Base-by-base conservation (phyloP, 2,329 filamentous ascomycete species). In the Cryphonectria radicalis region DNA sequence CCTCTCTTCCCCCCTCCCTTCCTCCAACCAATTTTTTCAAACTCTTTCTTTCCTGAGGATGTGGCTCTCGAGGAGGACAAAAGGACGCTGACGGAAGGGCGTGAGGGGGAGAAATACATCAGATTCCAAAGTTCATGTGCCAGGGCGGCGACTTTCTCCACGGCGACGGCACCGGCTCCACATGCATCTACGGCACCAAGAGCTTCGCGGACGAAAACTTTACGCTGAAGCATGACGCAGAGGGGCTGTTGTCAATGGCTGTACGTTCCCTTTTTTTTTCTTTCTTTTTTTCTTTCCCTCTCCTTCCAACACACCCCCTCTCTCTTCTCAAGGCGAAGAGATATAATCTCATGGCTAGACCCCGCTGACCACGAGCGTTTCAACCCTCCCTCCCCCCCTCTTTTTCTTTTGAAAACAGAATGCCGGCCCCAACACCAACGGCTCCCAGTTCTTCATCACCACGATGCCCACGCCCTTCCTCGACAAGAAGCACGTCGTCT, bases 111-210 rank as follows among this genome's bases (percentile, higher is more conserved):
- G 3, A 32, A 46, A 35, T 53, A 67, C 50, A 42, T 40, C 67
- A 97, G 93, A 97, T 98, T 80, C 93, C 93, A 82, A 92, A 93
- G 77, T 98, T 98, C 84, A 98, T 98, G 95, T 93, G 96, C 78
- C 96, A 99, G 81, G 95, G 95, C 63, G 96, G 96, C 68, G 96
- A 99, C 81, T 98, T 98, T 81, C 85, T 97, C 73, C 94, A 97
- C 77, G 93, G 94, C 67, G 93, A 98, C 81, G 96, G 96, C 67
- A 97, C 93, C 0, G 96, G 96, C 11, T 94, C 91, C 63, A 92
- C 91, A 14, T 93, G 89, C 76, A 97, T 98, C 80, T 98, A 97
- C 84, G 94, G 94, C 70, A 91, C 89, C 66, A 91, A 92, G 76
- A 88, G 90, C 63, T 98, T 98, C 78, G 89, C 91, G 5, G 96